These are phyloP conservation scores for Allomyces javanicus DNA, from an alignment of 192 early-diverging fungal genomes.

Conservation along the genomic window DNA sequence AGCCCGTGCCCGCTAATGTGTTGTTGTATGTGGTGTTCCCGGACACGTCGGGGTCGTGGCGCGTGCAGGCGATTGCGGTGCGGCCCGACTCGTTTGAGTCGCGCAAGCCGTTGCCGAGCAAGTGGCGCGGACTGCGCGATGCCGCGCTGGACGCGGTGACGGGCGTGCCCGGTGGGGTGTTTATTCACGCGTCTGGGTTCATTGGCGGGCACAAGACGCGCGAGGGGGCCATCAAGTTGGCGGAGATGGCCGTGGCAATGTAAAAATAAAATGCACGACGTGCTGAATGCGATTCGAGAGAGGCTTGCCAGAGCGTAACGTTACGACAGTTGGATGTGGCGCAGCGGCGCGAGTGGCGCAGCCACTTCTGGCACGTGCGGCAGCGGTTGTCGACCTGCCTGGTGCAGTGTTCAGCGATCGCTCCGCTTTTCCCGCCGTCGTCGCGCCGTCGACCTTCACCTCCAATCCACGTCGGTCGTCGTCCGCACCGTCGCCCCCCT, in stretches of 20 bases:
- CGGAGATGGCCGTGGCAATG: conserved; percentile 30
- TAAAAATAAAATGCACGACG: conserved; percentile 8
- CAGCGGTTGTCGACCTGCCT: too few relatives aligned
- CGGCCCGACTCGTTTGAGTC: conserved; percentile 38
- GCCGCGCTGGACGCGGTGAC: conserved; percentile 54
- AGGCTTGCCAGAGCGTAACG: too few relatives aligned
- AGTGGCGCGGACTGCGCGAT: conserved; percentile 65
- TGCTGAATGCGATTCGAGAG: too few relatives aligned
- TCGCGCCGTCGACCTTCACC: too few relatives aligned
- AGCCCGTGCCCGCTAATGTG: conserved; percentile 10
- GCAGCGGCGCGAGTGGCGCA: too few relatives aligned
- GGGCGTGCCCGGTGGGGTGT: conserved; percentile 59
- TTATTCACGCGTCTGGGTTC: conserved; percentile 72
- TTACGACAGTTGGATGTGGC: too few relatives aligned
- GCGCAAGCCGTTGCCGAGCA: conserved; percentile 58
- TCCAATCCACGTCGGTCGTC: too few relatives aligned
- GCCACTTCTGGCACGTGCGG: too few relatives aligned
- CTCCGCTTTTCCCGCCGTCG: too few relatives aligned
- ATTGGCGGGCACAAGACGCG: conserved; percentile 63
- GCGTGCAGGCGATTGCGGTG: conserved; percentile 50
- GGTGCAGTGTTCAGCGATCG: too few relatives aligned
- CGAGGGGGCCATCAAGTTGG: conserved; percentile 55
- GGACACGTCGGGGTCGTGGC: conserved; percentile 45
- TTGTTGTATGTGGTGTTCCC: conserved; percentile 59
- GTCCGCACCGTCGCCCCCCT: too few relatives aligned